Base-by-base conservation (phyloP, 2,329 filamentous ascomycete species). In the Trichoderma lentiforme region DNA sequence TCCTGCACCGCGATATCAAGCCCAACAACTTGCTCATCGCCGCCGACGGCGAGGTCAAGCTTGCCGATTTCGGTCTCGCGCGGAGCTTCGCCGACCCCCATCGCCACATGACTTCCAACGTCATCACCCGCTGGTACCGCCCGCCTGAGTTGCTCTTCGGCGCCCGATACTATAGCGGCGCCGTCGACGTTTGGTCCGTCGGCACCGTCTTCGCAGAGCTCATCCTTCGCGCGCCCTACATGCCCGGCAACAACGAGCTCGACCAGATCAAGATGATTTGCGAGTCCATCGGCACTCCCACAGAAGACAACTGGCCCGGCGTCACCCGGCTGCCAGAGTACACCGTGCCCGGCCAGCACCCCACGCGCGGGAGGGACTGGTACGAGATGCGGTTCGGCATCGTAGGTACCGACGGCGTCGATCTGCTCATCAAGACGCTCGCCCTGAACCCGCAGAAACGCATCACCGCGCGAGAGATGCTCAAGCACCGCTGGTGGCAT, bases 1-100 rank as follows among this genome's bases (percentile, higher is more conserved):
- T 99, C 21, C 87, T 99, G 34, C 96, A 99, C 83, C 93, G 96
- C 77, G 96, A 99, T 85, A 98, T 99, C 86, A 99, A 99, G 83
- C 95, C 95, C 62, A 98, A 98, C 88, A 99, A 99, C 84, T 85
- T 98, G 82, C 87, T 99, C 73, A 97, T 99, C 77, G 94, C 94
- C 26, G 92, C 93, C 56, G 93, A 97, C 79, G 95, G 96, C 63
- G 93, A 95, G 78, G 90, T 99, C 79, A 98, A 98, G 81, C 89
- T 99, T 65, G 96, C 95, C 43, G 96, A 99, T 91, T 99, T 99
- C 77, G 96, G 96, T 86, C 90, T 99, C 39, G 96, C 96, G 6
- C 87, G 96, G 74, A 89, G 88, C 73, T 98, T 98, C 80, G 92
- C 94, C 8, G 96, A 99, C 80, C 95, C 96, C 0, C 93, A 94